Conservation (phyloP, 371 early-diverging fungal species). For the Ordospora colligata region DNA sequence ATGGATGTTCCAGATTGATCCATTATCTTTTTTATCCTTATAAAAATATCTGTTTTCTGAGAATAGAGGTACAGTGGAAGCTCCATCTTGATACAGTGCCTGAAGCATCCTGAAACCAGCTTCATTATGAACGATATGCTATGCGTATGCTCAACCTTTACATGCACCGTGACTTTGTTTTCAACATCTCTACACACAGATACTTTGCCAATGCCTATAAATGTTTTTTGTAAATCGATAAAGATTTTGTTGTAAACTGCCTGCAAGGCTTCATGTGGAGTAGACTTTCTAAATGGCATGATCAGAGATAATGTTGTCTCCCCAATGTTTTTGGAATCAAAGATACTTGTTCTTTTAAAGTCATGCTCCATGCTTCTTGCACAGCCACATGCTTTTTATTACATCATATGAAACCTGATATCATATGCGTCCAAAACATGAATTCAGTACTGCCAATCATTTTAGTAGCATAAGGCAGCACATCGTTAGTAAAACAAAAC, state of each 20-base stretch:
- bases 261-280: not conserved
- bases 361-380: not conserved
- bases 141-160: not conserved
- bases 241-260: conserved; percentile 3
- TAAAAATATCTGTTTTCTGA: not conserved
- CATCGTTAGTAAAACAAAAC: too few species aligned
- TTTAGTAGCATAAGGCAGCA: too few species aligned
- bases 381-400: not conserved
- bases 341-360: not conserved
- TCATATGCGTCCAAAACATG: conserved; percentile 4
- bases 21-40: not conserved
- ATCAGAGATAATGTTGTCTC: not conserved
- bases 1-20: not conserved
- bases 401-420: not conserved
- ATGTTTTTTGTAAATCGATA: not conserved
- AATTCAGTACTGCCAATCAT: not conserved
- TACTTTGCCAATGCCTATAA: not conserved
- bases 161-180: not conserved
- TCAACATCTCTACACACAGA: not conserved
- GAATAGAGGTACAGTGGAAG: conserved; percentile 19
- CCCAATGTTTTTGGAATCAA: not conserved
- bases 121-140: not conserved
- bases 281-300: not conserved
- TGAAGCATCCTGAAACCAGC: not conserved
- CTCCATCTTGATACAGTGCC: not conserved